Percentiles rank a stretch among this genome's conserved stretches.
Evolutionary conservation across 495 filamentous ascomycete genomes (phyloP).

Genomic region (Xylaria telfairii): DNA sequence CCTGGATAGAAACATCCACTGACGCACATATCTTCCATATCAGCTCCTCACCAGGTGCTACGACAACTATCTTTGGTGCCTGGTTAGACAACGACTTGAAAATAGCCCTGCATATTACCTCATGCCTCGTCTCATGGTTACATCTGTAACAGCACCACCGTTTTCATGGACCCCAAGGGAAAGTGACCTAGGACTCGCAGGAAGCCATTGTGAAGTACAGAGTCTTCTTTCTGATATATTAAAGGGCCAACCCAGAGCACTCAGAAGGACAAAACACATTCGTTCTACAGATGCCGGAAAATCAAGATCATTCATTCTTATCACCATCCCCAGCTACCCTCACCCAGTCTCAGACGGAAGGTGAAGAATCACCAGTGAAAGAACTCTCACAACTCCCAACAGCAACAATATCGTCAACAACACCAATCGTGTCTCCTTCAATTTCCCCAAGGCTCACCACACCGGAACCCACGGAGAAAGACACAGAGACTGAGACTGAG

Average conservation of each 20-base stretch:
- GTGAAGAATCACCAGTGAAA: neutral
- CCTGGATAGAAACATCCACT: slow-evolving; percentile 25
- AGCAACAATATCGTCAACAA: slow-evolving; percentile 9
- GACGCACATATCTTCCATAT: slow-evolving; percentile 18
- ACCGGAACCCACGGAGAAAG: neutral
- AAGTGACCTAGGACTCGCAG: slow-evolving; percentile 23
- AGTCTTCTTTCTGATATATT: slow-evolving; percentile 10
- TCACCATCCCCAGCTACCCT: neutral
- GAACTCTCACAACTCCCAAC: neutral
- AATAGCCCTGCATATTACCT: slow-evolving; percentile 14
- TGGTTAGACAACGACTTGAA: slow-evolving; percentile 1
- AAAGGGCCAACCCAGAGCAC: slow-evolving; percentile 3
- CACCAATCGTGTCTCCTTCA: slow-evolving; percentile 19
- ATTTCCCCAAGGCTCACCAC: slow-evolving; percentile 10
- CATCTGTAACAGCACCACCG: slow-evolving; percentile 18
- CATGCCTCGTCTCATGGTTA: slow-evolving; percentile 16
- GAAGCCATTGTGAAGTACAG: slow-evolving; percentile 10
- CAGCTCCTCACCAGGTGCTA: slow-evolving; percentile 23
- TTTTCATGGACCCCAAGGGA: slow-evolving; percentile 5
- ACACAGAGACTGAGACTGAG: slow-evolving; percentile 19
- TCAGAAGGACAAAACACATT: neutral
- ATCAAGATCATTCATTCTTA: slow-evolving; percentile 17
- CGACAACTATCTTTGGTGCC: slow-evolving; percentile 17
- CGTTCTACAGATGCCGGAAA: slow-evolving; percentile 4
- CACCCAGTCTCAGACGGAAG: neutral